These are phyloP conservation scores for Cadophora sp. DNA, from an alignment of 2,329 filamentous ascomycete species.

Conservation along the genomic window DNA sequence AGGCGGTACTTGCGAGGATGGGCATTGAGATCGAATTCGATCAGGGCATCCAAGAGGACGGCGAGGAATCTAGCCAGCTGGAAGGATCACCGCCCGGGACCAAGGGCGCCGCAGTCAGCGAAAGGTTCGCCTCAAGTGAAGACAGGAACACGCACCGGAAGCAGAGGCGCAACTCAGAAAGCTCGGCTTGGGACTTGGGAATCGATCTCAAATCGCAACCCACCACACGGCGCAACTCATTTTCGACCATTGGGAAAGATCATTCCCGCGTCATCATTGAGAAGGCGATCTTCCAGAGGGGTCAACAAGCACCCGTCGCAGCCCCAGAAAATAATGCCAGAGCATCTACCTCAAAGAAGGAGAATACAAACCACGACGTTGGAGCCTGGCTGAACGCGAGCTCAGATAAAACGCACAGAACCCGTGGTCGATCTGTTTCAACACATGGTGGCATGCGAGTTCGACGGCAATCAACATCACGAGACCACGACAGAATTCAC, in stretches of 20 bases:
- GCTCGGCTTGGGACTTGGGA: slow-evolving; percentile 39
- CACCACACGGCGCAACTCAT: slow-evolving; percentile 37
- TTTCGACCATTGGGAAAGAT: slow-evolving; percentile 29
- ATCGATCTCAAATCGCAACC: slow-evolving; percentile 23
- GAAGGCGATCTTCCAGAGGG: slow-evolving; percentile 29
- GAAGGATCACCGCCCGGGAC: slow-evolving; percentile 24
- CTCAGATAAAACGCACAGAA: slow-evolving; percentile 23
- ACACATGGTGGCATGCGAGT: slow-evolving; percentile 39
- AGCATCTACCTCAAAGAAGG: slow-evolving; percentile 6
- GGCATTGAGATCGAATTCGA: slow-evolving; percentile 74
- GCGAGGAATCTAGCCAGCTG: slow-evolving; percentile 25
- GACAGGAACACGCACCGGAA: slow-evolving; percentile 21
- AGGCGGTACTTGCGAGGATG: slow-evolving; percentile 69
- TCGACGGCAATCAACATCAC: slow-evolving; percentile 32
- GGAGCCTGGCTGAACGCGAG: slow-evolving; percentile 39
- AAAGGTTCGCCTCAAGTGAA: slow-evolving; percentile 28
- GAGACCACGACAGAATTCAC: slow-evolving; percentile 14
- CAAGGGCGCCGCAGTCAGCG: slow-evolving; percentile 21
- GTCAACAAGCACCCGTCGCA: neutral
- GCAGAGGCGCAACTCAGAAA: slow-evolving; percentile 45
- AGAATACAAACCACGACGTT: slow-evolving; percentile 29
- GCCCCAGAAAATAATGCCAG: neutral
- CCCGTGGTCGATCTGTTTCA: slow-evolving; percentile 38
- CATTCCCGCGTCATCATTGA: slow-evolving; percentile 18
- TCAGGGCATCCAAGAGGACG: slow-evolving; percentile 41